Base-by-base conservation (phyloP, 2,329 filamentous ascomycete genomes). In the Neoascochyta sp. region DNA sequence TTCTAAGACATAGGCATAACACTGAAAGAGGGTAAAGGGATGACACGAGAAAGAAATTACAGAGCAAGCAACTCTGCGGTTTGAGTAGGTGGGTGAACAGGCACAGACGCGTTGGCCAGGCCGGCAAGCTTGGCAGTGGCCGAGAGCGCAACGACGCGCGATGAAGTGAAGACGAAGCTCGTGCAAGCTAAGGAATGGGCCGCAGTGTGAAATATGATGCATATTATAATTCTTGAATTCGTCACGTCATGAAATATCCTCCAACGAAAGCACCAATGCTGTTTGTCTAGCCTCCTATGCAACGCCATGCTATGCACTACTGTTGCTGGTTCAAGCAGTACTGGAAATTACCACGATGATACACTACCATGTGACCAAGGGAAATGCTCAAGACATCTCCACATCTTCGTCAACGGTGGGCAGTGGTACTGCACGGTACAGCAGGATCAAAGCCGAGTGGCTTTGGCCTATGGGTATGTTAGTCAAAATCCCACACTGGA, bases 401-500 rank as follows among this genome's bases (percentile, higher is more conserved):
- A 60, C 56, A 22, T 63, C 60, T 37, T 65, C 78, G 16, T 66
- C 78, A 16, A 75, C 67, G 6, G 67, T 67, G 7, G 82, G 81
- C 38, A 89, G 68, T 16, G 81, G 74, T 36, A 89, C 81, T 6
- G 85, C 83, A 46, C 76, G 76, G 67, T 92, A 92, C 15, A 92
- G 73, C 22, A 89, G 68, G 41, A 92, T 87, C 26, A 92, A 73
- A 16, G 86, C 86, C 28, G 84, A 88, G 64, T 92, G 86, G 31
- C 80, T 83, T 65, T 92, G 86, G 45, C 71, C 71, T 70, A 32
- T 8, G 14, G 10, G 22, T 20, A 18, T 33, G 34, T 61, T 39
- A 54, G 43, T 35, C 24, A 11, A 27, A 30, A 12, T 23, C 21
- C 10, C 18, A n/a, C n/a, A 8, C n/a, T 10, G n/a, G 3, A 5